Conservation (phyloP, 2,329 filamentous ascomycete genomes). For the Calonectria crousiana region DNA sequence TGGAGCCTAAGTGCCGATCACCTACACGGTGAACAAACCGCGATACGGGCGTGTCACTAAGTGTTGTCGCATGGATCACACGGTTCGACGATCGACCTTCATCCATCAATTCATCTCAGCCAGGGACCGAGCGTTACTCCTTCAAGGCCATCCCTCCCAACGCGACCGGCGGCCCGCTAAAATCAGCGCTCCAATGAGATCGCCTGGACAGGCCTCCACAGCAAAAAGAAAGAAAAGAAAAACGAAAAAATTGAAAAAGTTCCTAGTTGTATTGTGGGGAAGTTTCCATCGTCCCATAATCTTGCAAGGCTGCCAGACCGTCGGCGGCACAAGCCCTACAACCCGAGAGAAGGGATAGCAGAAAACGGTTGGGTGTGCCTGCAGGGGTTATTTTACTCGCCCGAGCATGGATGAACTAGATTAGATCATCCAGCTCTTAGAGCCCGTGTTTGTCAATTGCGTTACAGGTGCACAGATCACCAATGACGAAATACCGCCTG, state of each 20-base stretch:
- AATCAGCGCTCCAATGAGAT: not conserved
- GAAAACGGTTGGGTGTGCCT: not conserved
- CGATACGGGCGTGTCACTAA: not conserved
- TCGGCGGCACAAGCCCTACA: not conserved
- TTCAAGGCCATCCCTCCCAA: not conserved
- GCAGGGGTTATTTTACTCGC: not conserved
- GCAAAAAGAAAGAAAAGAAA: not conserved
- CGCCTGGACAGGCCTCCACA: not conserved
- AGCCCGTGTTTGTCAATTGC: not conserved
- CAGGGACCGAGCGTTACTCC: not conserved
- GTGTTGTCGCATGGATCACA: not conserved
- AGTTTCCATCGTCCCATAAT: not conserved
- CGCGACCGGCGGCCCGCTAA: not conserved
- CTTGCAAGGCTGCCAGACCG: not conserved
- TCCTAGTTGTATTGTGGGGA: not conserved
- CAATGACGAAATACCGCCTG: constrained; percentile 4
- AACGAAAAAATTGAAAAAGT: not conserved
- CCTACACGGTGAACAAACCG: not conserved
- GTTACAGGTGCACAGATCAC: constrained; percentile 5
- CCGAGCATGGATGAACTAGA: not conserved
- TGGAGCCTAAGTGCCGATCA: not conserved
- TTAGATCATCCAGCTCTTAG: not conserved
- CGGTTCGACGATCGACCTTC: not conserved
- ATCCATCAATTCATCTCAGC: constrained; percentile 3
- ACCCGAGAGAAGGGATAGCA: not conserved